These are phyloP conservation scores for Rhodotorula sp. DNA, from an alignment of 1,284 basidiomycete species.

Conservation along the genomic window DNA sequence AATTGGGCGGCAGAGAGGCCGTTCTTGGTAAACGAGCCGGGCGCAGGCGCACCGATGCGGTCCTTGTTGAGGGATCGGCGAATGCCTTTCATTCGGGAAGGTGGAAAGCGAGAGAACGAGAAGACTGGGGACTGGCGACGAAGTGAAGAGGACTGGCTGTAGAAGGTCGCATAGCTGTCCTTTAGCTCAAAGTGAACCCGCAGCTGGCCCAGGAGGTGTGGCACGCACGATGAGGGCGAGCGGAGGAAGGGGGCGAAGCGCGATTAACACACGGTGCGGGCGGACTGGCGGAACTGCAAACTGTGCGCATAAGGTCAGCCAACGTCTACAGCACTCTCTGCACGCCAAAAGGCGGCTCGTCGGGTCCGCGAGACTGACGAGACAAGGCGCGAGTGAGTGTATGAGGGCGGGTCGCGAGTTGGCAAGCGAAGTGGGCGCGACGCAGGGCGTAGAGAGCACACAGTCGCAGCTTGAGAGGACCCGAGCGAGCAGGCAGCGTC, in stretches of 20 bases:
- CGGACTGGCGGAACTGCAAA: neutral
- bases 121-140: neutral
- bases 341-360: neutral
- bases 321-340: too few relatives aligned
- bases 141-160: too few relatives aligned
- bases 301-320: too few relatives aligned
- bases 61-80: constrained; percentile 42
- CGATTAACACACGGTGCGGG: neutral
- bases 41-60: constrained; percentile 33
- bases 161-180: too few relatives aligned
- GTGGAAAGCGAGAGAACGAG: neutral
- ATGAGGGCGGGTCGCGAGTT: too few relatives aligned
- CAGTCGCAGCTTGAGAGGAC: too few relatives aligned
- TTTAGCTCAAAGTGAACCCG: neutral
- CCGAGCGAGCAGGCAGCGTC: too few relatives aligned
- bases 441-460: too few relatives aligned
- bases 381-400: too few relatives aligned
- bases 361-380: neutral
- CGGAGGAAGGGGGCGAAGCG: neutral
- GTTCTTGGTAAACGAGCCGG: constrained; percentile 15
- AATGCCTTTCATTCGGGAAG: constrained; percentile 37
- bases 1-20: neutral
- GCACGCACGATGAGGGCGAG: neutral
- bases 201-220: too few relatives aligned
- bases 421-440: too few relatives aligned